Evolutionary conservation across 2,329 filamentous ascomycete species (phyloP), one percentile per base, ranked within the genome.

Genomic region (Stagonosporopsis cucurbitacearum): DNA sequence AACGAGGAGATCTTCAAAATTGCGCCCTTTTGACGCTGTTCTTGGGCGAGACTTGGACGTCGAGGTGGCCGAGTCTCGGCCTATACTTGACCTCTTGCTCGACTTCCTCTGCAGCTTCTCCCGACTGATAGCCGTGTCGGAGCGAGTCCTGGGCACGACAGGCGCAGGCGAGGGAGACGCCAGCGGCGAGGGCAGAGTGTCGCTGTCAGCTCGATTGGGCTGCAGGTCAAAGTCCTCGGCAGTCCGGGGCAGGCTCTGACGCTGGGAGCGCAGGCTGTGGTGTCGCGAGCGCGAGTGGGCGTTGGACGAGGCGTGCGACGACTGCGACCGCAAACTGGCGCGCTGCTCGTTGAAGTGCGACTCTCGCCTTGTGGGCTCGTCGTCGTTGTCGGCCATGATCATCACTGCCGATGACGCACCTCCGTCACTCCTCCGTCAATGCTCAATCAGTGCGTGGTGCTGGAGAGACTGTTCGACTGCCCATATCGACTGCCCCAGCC

Each of bases 261-360:
- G 26, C 28, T 56, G 41, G 9, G 46, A 50, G 4, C 4, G 28
- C 49, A 60, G 40, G 36, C 54, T 61, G 28, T 52, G 55, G n/a
- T 63, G 59, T 19, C 57, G 58, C 1, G 63, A 58, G 23, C 57
- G 60, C 17, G 48, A 46, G 23, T 44, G 62, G 15, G 63, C 56
- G 47, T 54, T 60, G 19, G 58, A 52, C 2, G 66, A 66, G 5
- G 35, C 50, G 15, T 52, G 54, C 13, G 58, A 66, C 58, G 47
- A 65, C 68, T 41, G 57, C 3, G 70, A 73, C 6, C 43, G 54
- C 39, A 57, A 39, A 23, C 48, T 51, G 4, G 73, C 74, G 59
- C 71, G 71, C 59, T 75, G 72, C 48, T 72, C 67, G 60, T 69
- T 70, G 63, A 68, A 75, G 56, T 74, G 68, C 37, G 57, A 63